Percentiles rank a stretch among this genome's conserved stretches.
These are phyloP conservation scores for Fusarium albosuccineum DNA, from an alignment of 2,329 filamentous ascomycete genomes.

Conservation along the genomic window DNA sequence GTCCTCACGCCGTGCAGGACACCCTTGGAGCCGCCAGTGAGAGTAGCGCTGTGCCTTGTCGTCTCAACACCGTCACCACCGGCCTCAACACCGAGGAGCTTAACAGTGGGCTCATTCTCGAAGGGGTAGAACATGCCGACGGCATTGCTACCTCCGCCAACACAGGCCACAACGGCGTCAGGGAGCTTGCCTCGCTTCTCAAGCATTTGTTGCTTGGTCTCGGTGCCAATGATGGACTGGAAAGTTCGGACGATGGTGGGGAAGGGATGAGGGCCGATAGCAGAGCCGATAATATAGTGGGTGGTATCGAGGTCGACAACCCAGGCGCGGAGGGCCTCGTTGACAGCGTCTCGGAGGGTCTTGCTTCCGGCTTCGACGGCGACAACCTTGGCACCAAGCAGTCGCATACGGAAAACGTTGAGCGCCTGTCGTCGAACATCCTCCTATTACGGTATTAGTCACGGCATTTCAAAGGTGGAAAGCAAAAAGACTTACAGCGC, in stretches of 20 bases:
- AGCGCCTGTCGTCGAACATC: conserved; percentile 95
- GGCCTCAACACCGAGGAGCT: conserved; percentile 93
- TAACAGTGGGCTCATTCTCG: conserved; percentile 84
- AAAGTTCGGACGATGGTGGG: conserved; percentile 97
- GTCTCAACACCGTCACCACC: conserved; percentile 95
- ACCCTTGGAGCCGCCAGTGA: conserved; percentile 88
- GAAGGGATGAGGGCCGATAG: conserved; percentile 97
- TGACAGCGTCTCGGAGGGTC: conserved; percentile 89
- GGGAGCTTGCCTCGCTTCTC: conserved; percentile 88
- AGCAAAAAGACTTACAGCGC: conserved; percentile 68
- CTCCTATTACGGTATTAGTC: conserved; percentile 65
- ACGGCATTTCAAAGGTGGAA: background rate
- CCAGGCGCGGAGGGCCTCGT: conserved; percentile 95
- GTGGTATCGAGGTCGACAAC: conserved; percentile 92
- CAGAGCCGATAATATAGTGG: conserved; percentile 98
- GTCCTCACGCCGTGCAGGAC: conserved; percentile 96
- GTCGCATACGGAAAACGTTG: conserved; percentile 98
- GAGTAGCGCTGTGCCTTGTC: conserved; percentile 84
- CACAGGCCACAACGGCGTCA: conserved; percentile 95
- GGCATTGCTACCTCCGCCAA: conserved; percentile 95
- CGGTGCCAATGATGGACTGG: conserved; percentile 94
- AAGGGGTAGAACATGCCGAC: conserved; percentile 99
- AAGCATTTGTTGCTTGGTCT: conserved; percentile 93
- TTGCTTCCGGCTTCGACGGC: conserved; percentile 91
- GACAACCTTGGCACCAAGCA: conserved; percentile 92